Base-by-base conservation (phyloP, 768 basidiomycete genomes). In the Tremella yokohamensis region DNA sequence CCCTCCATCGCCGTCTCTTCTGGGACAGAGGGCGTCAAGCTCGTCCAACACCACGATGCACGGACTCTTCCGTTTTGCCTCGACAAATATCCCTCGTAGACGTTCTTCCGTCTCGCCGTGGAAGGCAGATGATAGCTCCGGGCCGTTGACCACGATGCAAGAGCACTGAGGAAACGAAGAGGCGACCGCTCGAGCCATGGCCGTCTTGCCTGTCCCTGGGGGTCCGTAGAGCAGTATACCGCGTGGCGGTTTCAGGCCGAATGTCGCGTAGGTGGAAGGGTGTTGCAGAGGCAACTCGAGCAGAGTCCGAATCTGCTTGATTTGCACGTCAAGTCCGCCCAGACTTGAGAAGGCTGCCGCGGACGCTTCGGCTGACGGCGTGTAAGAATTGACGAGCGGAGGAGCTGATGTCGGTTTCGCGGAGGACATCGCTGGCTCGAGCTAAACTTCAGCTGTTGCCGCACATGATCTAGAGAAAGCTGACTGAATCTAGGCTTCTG, bases 171-270 rank as follows among this genome's bases (percentile, higher is more conserved):
- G 62, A 0, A 88, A 89, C 4, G 92, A 90, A 0, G 85, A 83
- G 2, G 94, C 92, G 58, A 99, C 92, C 13, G 92, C 89, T 61
- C 91, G 86, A 11, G 96, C 94, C 1, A 99, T 81, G 70, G 96
- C 91, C 0, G 96, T 99, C 79, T 99, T 99, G 15, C 96, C 96
- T 8, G 96, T 98, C 38, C 96, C 96, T 2, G 96, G 91, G 11
- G 92, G 93, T 11, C 96, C 96, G 75, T 97, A 87, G 1, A 99
- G 83, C 18, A 98, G 82, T 45, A 98, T 87, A 3, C 96, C 96
- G 47, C 89, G 85, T n/a, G 94, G 93, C 15, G 94, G 93, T 68
- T 89, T 92, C n/a, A 99, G 81, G 37, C 89, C 86, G 66, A 92
- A 89, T 66, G 86, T 83, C 7, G 78, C 80, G 76, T 89, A 93